phyloP scores from a whole-genome alignment of 768 basidiomycete genomes.

The Boletus huronensis region DNA sequence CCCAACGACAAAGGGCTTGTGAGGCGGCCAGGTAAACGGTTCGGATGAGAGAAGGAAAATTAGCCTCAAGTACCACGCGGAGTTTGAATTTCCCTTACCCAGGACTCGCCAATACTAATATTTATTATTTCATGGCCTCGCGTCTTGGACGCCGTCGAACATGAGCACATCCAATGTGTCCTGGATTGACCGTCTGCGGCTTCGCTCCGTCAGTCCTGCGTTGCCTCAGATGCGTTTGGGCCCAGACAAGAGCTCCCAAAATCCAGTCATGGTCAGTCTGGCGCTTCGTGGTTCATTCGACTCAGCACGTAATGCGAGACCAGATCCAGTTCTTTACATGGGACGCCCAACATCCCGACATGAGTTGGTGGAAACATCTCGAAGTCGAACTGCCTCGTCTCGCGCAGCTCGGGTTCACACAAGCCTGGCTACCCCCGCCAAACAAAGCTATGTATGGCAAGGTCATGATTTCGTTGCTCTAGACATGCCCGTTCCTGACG shows the following conservation, averaged over 20 bases:
- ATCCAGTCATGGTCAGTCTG: constrained; percentile 63
- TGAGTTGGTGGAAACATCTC: constrained; percentile 83
- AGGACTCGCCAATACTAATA: not conserved
- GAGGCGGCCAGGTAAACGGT: constrained; percentile 45
- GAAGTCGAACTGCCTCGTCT: constrained; percentile 62
- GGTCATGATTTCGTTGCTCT: constrained; percentile 31
- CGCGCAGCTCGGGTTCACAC: constrained; percentile 68
- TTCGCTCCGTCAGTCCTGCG: constrained; percentile 35
- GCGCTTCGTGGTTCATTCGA: not conserved
- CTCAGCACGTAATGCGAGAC: not conserved
- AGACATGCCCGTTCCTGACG: constrained; percentile 8
- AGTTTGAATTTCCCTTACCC: constrained; percentile 11
- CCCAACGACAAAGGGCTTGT: constrained; percentile 44
- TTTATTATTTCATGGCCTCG: not conserved
- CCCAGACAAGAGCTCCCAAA: constrained; percentile 44
- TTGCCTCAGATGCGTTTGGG: constrained; percentile 61
- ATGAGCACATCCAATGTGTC: constrained; percentile 11
- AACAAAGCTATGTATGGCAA: constrained; percentile 65
- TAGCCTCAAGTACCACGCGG: constrained; percentile 18
- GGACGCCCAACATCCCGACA: constrained; percentile 52
- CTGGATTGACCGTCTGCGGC: constrained; percentile 25
- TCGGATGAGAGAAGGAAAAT: constrained; percentile 16
- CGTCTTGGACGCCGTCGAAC: not conserved
- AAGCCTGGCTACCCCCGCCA: constrained; percentile 81
- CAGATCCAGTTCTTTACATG: constrained; percentile 86